phyloP scores from a whole-genome alignment of 257 asterid genomes.

The Eustoma russellianum region DNA sequence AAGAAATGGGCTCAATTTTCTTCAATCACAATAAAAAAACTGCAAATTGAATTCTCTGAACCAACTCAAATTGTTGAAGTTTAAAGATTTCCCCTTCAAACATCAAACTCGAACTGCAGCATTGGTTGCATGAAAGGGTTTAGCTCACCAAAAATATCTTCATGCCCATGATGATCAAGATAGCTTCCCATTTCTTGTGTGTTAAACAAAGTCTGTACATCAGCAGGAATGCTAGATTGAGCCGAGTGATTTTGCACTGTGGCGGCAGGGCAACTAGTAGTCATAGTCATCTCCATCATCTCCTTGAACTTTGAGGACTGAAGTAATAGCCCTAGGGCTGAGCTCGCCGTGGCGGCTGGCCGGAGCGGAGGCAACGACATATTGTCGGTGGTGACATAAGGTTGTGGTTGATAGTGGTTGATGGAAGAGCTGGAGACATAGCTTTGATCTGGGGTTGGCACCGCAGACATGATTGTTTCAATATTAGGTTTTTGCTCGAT shows the following conservation, averaged over 20 bases:
- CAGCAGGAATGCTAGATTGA: slow-evolving; percentile 48
- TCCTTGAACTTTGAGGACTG: slow-evolving; percentile 77
- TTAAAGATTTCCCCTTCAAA: slow-evolving; percentile 20
- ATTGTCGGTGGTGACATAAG: slow-evolving; percentile 6
- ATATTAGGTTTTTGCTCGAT: slow-evolving; percentile 4
- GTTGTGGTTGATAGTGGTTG: slow-evolving; percentile 14
- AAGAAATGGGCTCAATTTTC: neutral
- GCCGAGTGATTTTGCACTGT: slow-evolving; percentile 21
- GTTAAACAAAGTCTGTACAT: slow-evolving; percentile 40
- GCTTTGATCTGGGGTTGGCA: slow-evolving; percentile 11
- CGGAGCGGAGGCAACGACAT: slow-evolving; percentile 5
- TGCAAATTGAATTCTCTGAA: neutral
- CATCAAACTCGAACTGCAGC: slow-evolving; percentile 42
- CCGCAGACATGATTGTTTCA: slow-evolving; percentile 10
- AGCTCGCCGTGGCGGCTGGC: slow-evolving; percentile 36
- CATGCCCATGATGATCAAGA: slow-evolving; percentile 41
- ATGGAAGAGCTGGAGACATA: slow-evolving; percentile 5
- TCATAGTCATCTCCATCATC: slow-evolving; percentile 74
- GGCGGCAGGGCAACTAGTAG: slow-evolving; percentile 36
- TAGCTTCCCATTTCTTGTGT: slow-evolving; percentile 27
- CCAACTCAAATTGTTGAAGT: neutral
- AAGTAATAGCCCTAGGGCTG: slow-evolving; percentile 77
- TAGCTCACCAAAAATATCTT: slow-evolving; percentile 44
- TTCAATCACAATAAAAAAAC: neutral
- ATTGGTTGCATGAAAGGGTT: slow-evolving; percentile 58